Conservation (phyloP, 768 basidiomycete species). For the Lactarius pseudohatsudake region DNA sequence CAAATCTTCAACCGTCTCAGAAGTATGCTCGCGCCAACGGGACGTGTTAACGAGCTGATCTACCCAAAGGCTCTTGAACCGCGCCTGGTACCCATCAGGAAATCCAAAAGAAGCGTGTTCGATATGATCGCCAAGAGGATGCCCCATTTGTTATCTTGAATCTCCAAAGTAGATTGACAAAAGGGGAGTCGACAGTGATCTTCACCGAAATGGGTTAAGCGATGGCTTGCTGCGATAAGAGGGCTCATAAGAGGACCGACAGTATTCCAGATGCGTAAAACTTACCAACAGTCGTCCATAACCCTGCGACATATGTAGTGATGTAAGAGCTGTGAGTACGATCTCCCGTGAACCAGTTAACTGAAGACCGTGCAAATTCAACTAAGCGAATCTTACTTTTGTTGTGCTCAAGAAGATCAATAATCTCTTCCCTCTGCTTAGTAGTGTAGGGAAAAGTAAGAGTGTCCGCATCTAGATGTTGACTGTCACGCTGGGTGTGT, state of each 20-base stretch:
- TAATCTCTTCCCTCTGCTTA: not conserved
- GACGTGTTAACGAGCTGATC: not conserved
- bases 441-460: constrained; percentile 23
- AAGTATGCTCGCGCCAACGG: not conserved
- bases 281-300: constrained; percentile 20
- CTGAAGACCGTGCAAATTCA: not conserved
- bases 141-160: not conserved
- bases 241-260: not conserved
- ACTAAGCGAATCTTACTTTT: not conserved
- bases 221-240: constrained; percentile 14
- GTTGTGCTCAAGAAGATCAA: constrained; percentile 7
- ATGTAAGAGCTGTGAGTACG: not conserved
- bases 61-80: not conserved
- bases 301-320: constrained; percentile 2
- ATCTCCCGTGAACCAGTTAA: not conserved
- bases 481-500: not conserved
- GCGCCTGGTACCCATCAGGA: not conserved
- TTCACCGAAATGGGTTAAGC: constrained; percentile 17
- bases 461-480: constrained; percentile 8
- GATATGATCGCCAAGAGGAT: constrained; percentile 4
- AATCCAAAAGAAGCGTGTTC: constrained; percentile 4
- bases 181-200: constrained; percentile 11
- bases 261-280: not conserved
- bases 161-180: constrained; percentile 1
- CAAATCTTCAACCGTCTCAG: not conserved